Evolutionary conservation across 257 asterid genomes (phyloP).

Genomic region (Ehretia macrophylla): DNA sequence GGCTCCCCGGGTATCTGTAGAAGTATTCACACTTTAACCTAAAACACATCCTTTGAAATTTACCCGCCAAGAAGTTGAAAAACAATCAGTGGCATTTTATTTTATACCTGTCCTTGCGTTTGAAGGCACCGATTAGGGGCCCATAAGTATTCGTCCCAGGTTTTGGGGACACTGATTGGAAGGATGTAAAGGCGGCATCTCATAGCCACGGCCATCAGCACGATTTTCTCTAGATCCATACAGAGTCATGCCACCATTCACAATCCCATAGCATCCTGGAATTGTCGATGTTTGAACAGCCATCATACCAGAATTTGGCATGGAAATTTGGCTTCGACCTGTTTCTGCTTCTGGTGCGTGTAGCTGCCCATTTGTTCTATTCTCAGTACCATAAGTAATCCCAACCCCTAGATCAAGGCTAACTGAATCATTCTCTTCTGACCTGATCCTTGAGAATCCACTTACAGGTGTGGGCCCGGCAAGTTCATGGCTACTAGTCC

Average conservation of each 20-base stretch:
- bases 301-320: slow-evolving; percentile 32
- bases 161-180: slow-evolving; percentile 34
- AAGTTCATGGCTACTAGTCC: slow-evolving; percentile 64
- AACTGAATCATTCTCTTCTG: slow-evolving; percentile 47
- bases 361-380: slow-evolving; percentile 31
- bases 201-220: slow-evolving; percentile 21
- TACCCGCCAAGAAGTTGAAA: slow-evolving; percentile 15
- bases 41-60: slow-evolving; percentile 7
- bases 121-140: slow-evolving; percentile 27
- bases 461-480: slow-evolving; percentile 33
- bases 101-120: slow-evolving; percentile 4
- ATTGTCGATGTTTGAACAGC: slow-evolving; percentile 38
- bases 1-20: slow-evolving; percentile 15
- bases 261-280: slow-evolving; percentile 35
- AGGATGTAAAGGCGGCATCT: slow-evolving; percentile 28
- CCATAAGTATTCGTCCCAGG: slow-evolving; percentile 35
- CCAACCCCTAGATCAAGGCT: slow-evolving; percentile 94
- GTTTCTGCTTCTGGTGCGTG: slow-evolving; percentile 28
- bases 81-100: slow-evolving; percentile 8
- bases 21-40: slow-evolving; percentile 11
- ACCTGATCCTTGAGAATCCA: slow-evolving; percentile 39
- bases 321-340: slow-evolving; percentile 23
- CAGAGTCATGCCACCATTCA: slow-evolving; percentile 26
- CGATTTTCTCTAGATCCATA: slow-evolving; percentile 23
- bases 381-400: slow-evolving; percentile 36